Evolutionary conservation across 2,329 filamentous ascomycete species (phyloP).

Genomic region (Elsinoe perseae): DNA sequence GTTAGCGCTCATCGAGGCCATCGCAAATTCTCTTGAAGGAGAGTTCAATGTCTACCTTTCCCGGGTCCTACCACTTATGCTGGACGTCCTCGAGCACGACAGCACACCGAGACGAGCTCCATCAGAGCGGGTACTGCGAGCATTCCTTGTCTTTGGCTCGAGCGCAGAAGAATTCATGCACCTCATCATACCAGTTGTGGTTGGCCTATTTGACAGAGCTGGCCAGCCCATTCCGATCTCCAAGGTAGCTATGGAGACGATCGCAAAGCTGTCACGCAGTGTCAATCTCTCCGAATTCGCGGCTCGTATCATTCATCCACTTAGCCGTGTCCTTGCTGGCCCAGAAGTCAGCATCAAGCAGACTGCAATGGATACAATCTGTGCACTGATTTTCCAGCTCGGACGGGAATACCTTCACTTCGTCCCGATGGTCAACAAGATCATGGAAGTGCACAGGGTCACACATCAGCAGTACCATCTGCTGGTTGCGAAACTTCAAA

Average conservation of each 20-base stretch:
- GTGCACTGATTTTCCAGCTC: slow-evolving; percentile 89
- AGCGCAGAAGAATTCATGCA: slow-evolving; percentile 99
- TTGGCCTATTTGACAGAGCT: slow-evolving; percentile 85
- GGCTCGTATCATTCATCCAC: slow-evolving; percentile 88
- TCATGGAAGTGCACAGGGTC: slow-evolving; percentile 68
- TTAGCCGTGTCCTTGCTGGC: slow-evolving; percentile 71
- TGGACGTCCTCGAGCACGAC: slow-evolving; percentile 86
- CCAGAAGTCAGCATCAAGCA: slow-evolving; percentile 66
- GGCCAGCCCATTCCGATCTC: slow-evolving; percentile 71
- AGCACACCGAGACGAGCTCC: slow-evolving; percentile 64
- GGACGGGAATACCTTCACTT: slow-evolving; percentile 95
- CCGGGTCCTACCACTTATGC: slow-evolving; percentile 81
- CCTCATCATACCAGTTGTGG: slow-evolving; percentile 90
- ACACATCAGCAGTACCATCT: slow-evolving; percentile 92
- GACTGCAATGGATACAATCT: slow-evolving; percentile 86
- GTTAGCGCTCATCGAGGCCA: slow-evolving; percentile 82
- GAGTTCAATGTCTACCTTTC: slow-evolving; percentile 98
- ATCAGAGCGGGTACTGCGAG: slow-evolving; percentile 85
- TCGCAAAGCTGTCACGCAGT: slow-evolving; percentile 87
- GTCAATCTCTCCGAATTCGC: slow-evolving; percentile 97
- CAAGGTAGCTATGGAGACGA: slow-evolving; percentile 85
- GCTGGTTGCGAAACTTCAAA: slow-evolving; percentile 84
- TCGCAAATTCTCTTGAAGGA: slow-evolving; percentile 85
- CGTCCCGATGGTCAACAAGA: slow-evolving; percentile 84
- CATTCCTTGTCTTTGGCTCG: slow-evolving; percentile 89